phyloP scores from a whole-genome alignment of 345 rosid genomes.

The Durio zibethinus region DNA sequence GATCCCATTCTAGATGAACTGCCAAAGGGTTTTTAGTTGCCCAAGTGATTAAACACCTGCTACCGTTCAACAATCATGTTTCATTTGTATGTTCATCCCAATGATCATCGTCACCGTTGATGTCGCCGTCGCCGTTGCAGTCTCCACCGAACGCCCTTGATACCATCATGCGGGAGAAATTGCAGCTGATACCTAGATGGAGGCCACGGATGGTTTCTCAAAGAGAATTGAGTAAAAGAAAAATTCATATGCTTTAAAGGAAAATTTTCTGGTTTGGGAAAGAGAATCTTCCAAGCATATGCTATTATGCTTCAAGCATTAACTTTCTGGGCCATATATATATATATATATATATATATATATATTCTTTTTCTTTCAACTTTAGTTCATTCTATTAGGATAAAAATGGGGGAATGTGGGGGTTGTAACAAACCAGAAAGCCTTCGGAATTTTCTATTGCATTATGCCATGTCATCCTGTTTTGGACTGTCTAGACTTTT shows the following conservation, averaged over 20 bases:
- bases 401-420: not conserved
- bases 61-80: not conserved
- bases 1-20: constrained; percentile 10
- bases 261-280: not conserved
- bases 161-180: not conserved
- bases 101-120: constrained; percentile 3
- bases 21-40: constrained; percentile 25
- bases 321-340: constrained; percentile 9
- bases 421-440: no score
- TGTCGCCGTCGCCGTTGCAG: not conserved
- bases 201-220: not conserved
- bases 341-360: not conserved
- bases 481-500: constrained; percentile 9
- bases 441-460: not conserved
- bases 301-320: constrained; percentile 33
- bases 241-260: not conserved
- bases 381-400: not conserved
- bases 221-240: not conserved
- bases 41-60: constrained; percentile 12
- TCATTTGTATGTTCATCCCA: not conserved
- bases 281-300: constrained; percentile 37
- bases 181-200: not conserved
- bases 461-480: constrained; percentile 9
- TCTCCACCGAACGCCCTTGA: not conserved
- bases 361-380: no score